Base-by-base conservation (phyloP, 2,329 filamentous ascomycete species). In the Neofusicoccum kwambonambiense region DNA sequence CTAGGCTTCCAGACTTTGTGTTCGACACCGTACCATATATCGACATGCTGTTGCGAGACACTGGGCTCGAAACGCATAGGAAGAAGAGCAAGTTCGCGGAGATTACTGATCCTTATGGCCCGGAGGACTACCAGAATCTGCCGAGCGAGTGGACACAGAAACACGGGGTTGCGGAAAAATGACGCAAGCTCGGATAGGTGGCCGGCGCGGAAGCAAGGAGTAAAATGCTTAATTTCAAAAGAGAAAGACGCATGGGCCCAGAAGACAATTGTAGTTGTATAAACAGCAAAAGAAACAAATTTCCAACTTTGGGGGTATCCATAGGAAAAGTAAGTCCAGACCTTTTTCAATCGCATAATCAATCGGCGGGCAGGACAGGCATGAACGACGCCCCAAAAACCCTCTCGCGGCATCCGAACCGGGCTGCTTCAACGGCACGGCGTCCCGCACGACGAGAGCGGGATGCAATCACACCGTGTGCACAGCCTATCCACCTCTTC, bases 21-120 rank as follows among this genome's bases (percentile, higher is more conserved):
- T 93, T 94, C 71, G 91, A 95, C 74, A 84, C 84, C 0, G 74
- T 94, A 62, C 90, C 90, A 3, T 95, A 92, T 71, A 73, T 92
- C 17, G 90, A 93, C 74, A 71, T 89, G 71, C 74, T 94, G 71
- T 73, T 91, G 66, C 77, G 78, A 4, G 90, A 94, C 73, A 70
- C 93, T 64, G 89, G 86, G 0, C 74, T 93, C 63, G 77, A 82
- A 17, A 78, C 78, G 13, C 80, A 84, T 68, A 78, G 86, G 39
- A 90, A 89, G 78, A 65, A 69, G 3, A 81, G 84, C 0, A 79
- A 71, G 62, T 70, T 82, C 60, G 77, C 77, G 0, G 87, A 89
- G 70, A 78, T 84, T 35, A 84, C 82, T 64, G 74, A 81, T 56
- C 81, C 86, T 1, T 90, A 90, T 73, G 82, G 84, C 0, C 83